Percentiles rank a stretch among this genome's conserved stretches.
These are phyloP conservation scores for Xylariaceae sp. DNA, from an alignment of 2,329 filamentous ascomycete genomes.

Conservation along the genomic window DNA sequence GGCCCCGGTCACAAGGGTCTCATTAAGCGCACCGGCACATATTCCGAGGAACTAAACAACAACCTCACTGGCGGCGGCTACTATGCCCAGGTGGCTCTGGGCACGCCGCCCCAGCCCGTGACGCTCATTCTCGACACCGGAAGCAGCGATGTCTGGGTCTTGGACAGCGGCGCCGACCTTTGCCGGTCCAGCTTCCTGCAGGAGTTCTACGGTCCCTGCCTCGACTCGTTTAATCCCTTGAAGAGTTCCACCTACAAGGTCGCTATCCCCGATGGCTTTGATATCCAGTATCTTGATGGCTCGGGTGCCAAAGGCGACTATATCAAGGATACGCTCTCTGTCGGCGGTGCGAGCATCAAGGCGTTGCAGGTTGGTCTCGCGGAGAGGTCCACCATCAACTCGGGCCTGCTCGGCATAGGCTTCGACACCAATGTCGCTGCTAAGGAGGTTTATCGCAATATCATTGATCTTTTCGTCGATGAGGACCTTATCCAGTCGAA, in stretches of 20 bases:
- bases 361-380: constrained; percentile 54
- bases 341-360: constrained; percentile 45
- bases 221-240: constrained; percentile 40
- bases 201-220: constrained; percentile 32
- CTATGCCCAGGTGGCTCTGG: constrained; percentile 52
- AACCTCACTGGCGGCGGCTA: constrained; percentile 52
- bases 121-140: constrained; percentile 57
- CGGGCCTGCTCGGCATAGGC: constrained; percentile 56
- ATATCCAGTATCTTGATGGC: constrained; percentile 57
- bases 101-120: constrained; percentile 52
- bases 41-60: constrained; percentile 43
- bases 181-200: constrained; percentile 37
- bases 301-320: constrained; percentile 52
- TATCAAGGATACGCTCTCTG: constrained; percentile 50
- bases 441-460: constrained; percentile 44
- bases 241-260: constrained; percentile 46
- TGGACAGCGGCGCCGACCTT: constrained; percentile 36
- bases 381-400: constrained; percentile 42
- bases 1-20: constrained; percentile 8
- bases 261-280: constrained; percentile 43
- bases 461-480: constrained; percentile 59
- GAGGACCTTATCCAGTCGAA: constrained; percentile 57
- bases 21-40: constrained; percentile 26
- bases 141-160: constrained; percentile 58
- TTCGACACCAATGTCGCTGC: constrained; percentile 48